Percentiles rank a stretch among this genome's conserved stretches.
Conservation (phyloP, 2,329 filamentous ascomycete species). For the Microdochium paspali region DNA sequence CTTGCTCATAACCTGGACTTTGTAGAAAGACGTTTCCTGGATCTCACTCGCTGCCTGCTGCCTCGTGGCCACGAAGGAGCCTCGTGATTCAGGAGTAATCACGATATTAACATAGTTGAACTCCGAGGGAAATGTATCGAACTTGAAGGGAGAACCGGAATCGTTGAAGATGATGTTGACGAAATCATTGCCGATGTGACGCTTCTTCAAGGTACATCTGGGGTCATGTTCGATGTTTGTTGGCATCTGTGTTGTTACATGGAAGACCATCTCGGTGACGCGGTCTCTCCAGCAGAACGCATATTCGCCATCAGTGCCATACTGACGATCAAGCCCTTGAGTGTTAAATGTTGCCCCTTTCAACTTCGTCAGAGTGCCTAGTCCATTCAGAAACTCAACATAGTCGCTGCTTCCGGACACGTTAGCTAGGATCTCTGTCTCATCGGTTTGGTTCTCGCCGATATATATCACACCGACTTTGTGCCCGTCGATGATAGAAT, state of each 20-base stretch:
- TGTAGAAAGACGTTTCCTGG: conserved; percentile 57
- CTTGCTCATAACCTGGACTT: conserved; percentile 81
- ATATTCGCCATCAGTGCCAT: conserved; percentile 74
- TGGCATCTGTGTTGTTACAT: conserved; percentile 96
- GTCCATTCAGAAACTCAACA: conserved; percentile 68
- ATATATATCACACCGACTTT: conserved; percentile 94
- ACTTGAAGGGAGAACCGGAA: conserved; percentile 79
- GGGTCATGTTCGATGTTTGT: conserved; percentile 71
- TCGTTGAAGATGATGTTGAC: conserved; percentile 99
- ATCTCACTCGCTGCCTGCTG: conserved; percentile 22
- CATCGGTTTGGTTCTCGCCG: conserved; percentile 73
- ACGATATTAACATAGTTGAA: conserved; percentile 98
- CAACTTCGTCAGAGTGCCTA: conserved; percentile 74
- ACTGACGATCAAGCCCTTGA: conserved; percentile 74
- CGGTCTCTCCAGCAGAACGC: conserved; percentile 92
- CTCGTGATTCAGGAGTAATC: conserved; percentile 77
- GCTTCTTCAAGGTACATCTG: conserved; percentile 75
- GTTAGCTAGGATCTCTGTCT: conserved; percentile 80
- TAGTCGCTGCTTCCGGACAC: conserved; percentile 82
- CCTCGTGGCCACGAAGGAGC: conserved; percentile 58
- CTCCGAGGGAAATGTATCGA: conserved; percentile 85
- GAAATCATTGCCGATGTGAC: conserved; percentile 93
- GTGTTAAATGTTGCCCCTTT: conserved; percentile 84
- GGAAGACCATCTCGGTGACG: conserved; percentile 91
- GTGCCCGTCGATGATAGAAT: conserved; percentile 85